A percentile compares a stretch with the other conserved stretches of the same genome.
These are phyloP conservation scores for Boletus smithii DNA, from an alignment of 1,284 basidiomycete species.

Conservation along the genomic window DNA sequence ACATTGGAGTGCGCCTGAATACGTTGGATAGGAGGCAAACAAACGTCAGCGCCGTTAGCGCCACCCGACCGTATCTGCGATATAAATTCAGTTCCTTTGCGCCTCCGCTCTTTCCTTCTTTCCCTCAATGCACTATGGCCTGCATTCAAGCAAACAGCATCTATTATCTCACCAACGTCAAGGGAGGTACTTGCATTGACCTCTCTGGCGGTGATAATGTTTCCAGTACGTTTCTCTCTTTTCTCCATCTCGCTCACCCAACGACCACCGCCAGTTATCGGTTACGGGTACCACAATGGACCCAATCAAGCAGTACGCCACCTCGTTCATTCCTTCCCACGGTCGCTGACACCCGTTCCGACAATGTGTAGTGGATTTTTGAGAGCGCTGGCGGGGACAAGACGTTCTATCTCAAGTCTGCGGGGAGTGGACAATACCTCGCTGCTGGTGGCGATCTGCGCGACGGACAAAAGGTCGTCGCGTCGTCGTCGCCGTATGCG, in stretches of 20 bases:
- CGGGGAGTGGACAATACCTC: conserved; percentile 40
- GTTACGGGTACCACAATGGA: conserved; percentile 42
- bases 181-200: conserved; percentile 49
- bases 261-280: conserved; percentile 41
- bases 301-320: conserved; percentile 50
- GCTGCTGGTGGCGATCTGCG: conserved; percentile 30
- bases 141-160: conserved; percentile 20
- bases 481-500: conserved; percentile 33
- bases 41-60: too few relatives aligned
- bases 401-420: conserved; percentile 43
- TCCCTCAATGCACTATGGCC: conserved; percentile 21
- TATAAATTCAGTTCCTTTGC: background rate
- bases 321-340: too few relatives aligned
- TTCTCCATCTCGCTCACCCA: background rate
- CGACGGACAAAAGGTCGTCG: conserved; percentile 33
- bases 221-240: conserved; percentile 36
- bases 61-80: too few relatives aligned
- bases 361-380: conserved; percentile 48
- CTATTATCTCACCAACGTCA: conserved; percentile 50
- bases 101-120: too few relatives aligned
- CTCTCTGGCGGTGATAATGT: conserved; percentile 49
- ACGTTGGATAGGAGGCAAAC: too few relatives aligned
- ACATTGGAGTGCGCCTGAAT: too few relatives aligned
- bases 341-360: background rate
- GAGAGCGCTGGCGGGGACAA: conserved; percentile 30